These are phyloP conservation scores for Hyphodiscus hymeniophilus DNA, from an alignment of 495 filamentous ascomycete genomes.

Conservation along the genomic window DNA sequence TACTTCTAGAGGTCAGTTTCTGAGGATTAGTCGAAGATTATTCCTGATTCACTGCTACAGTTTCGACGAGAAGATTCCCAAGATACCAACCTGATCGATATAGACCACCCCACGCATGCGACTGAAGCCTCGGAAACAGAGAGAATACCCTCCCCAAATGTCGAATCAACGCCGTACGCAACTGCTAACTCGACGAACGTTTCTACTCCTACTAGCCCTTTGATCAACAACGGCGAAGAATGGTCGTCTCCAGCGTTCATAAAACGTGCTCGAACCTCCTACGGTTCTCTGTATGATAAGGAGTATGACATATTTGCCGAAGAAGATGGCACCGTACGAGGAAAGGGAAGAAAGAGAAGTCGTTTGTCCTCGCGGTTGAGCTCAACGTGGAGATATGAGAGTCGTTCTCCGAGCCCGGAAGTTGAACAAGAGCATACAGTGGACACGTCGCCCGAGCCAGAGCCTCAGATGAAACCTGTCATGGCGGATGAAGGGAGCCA, in stretches of 20 bases:
- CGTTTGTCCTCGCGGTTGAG: constrained; percentile 57
- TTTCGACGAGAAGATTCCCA: constrained; percentile 16
- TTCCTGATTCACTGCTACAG: constrained; percentile 1
- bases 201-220: neutral
- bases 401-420: constrained; percentile 27
- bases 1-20: constrained; percentile 50
- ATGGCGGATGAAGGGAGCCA: constrained; percentile 42
- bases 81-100: constrained; percentile 10
- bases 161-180: neutral
- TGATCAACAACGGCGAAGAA: constrained; percentile 15
- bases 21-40: neutral
- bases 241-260: constrained; percentile 75
- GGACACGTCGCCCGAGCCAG: neutral
- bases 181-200: neutral
- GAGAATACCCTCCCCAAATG: constrained; percentile 2
- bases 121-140: neutral
- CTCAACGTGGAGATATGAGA: constrained; percentile 61
- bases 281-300: constrained; percentile 48
- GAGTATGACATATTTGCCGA: constrained; percentile 62
- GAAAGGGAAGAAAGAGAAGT: constrained; percentile 61
- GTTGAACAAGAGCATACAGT: constrained; percentile 16
- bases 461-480: constrained; percentile 12
- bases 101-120: constrained; percentile 16
- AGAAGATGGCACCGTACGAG: constrained; percentile 52
- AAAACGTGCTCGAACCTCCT: constrained; percentile 53